Conservation (phyloP, 75 land plant species). For the Selaginella moellendorffii region DNA sequence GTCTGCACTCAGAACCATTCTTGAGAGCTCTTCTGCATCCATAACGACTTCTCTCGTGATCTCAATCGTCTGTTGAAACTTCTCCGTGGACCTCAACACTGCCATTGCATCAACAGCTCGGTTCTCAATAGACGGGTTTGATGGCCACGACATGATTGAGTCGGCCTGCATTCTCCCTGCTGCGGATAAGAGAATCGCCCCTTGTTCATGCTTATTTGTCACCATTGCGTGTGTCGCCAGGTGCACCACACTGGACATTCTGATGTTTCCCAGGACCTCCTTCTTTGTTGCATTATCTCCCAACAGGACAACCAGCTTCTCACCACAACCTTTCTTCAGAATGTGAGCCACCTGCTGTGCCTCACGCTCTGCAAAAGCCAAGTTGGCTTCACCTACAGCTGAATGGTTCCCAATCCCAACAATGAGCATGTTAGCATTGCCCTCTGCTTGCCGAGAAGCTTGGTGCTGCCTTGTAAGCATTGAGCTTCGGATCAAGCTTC, state of each 20-base stretch:
- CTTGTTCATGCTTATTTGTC: constrained; percentile 5
- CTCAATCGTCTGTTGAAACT: not conserved
- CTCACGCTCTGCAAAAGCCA: not conserved
- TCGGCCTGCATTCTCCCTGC: no score
- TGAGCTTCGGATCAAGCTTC: constrained; percentile 7
- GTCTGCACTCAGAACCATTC: constrained; percentile 6
- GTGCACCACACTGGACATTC: constrained; percentile 4
- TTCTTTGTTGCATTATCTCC: no score
- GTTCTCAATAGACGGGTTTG: no score
- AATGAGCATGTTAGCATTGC: not conserved
- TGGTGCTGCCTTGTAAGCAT: not conserved
- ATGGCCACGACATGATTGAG: no score
- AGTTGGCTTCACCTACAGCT: not conserved
- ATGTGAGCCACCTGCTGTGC: not conserved
- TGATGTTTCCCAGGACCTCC: no score
- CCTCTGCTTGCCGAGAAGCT: not conserved
- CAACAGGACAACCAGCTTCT: no score
- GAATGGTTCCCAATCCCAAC: not conserved
- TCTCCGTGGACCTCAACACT: not conserved
- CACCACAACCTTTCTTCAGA: no score
- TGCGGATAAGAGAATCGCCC: not conserved
- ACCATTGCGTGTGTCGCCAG: constrained; percentile 10
- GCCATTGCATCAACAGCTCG: no score
- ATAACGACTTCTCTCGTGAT: not conserved
- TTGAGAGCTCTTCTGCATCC: constrained; percentile 8